phyloP scores from a whole-genome alignment of 2,329 filamentous ascomycete species.

The Diaporthe citriasiana region DNA sequence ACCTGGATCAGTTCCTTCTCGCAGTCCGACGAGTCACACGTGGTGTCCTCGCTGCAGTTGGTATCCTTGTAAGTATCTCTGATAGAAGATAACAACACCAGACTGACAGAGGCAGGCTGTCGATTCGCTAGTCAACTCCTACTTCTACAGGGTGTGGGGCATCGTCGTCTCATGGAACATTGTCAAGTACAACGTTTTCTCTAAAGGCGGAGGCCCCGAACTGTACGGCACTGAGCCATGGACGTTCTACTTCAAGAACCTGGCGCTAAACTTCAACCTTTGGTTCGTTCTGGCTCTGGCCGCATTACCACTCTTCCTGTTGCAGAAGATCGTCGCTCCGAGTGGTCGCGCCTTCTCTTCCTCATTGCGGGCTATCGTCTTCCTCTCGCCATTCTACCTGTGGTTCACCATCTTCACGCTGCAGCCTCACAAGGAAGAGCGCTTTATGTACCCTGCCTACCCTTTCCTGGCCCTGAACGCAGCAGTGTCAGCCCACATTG shows the following conservation, averaged over 20 bases:
- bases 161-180: constrained; percentile 88
- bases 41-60: constrained; percentile 75
- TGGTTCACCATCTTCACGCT: constrained; percentile 93
- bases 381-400: constrained; percentile 89
- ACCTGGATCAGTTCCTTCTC: constrained; percentile 71
- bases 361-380: constrained; percentile 81
- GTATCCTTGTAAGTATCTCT: constrained; percentile 74
- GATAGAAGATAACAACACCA: constrained; percentile 44
- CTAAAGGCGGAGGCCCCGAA: constrained; percentile 83
- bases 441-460: constrained; percentile 98
- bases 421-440: constrained; percentile 97
- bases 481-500: constrained; percentile 84
- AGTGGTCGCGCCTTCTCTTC: constrained; percentile 76
- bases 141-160: constrained; percentile 85
- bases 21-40: constrained; percentile 73
- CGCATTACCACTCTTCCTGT: constrained; percentile 79
- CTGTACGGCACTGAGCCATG: constrained; percentile 97
- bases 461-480: constrained; percentile 92
- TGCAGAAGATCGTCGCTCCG: constrained; percentile 77
- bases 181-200: constrained; percentile 94
- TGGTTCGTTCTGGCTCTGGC: constrained; percentile 88
- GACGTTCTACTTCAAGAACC: constrained; percentile 95
- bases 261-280: constrained; percentile 93
- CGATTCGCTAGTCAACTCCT: constrained; percentile 81
- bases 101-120: constrained; percentile 64